Base-by-base conservation (phyloP, 208 protist species). In the Jaenimonas drosophilae region DNA sequence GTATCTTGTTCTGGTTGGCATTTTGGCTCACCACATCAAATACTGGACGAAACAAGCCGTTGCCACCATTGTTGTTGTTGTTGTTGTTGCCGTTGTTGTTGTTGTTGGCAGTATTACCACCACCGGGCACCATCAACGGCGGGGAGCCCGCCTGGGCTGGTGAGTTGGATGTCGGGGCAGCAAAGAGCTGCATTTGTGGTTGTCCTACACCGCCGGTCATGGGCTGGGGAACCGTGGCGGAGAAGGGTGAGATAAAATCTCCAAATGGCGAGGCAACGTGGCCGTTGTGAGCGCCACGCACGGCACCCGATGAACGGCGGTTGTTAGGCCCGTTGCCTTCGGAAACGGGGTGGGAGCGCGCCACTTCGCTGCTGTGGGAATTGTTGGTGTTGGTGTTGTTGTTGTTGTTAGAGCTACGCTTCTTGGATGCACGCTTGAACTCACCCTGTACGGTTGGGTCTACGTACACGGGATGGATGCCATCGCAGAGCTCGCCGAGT, bases 391-490 rank as follows among this genome's bases (percentile, higher is more conserved):
- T 54, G 32, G 28, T 46, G 6, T 33, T 61, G 20, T 7, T 43
- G 36, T 2, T 56, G 29, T 11, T 54, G 23, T 9, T 50, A 27
- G 5, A 12, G 31, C 27, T 26, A 45, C 32, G 44, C 26, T 46
- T 48, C 34, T 42, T 42, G 9, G 16, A 11, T 20, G 23, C 63
- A 27, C 69, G 62, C 54, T 71, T 77, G 45, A 69, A 77, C 29
- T 32, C 12, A n/a, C 54, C 58, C 9, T 48, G 49, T 27, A 54
- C 45, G 20, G 36, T 66, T 25, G 58, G 49, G 51, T 77, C 70
- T 17, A 77, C 42, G 51, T 41, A 59, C 14, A 72, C 25, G 6
- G 57, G 54, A 42, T 77, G 70, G n/a, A 70, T 37, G 44, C 45
- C 57, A 36, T 52, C 53, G 59, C 70, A 77, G 23, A 44, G 53